phyloP scores from a whole-genome alignment of 352 stramenopile species.

The Pythium coloratum region DNA sequence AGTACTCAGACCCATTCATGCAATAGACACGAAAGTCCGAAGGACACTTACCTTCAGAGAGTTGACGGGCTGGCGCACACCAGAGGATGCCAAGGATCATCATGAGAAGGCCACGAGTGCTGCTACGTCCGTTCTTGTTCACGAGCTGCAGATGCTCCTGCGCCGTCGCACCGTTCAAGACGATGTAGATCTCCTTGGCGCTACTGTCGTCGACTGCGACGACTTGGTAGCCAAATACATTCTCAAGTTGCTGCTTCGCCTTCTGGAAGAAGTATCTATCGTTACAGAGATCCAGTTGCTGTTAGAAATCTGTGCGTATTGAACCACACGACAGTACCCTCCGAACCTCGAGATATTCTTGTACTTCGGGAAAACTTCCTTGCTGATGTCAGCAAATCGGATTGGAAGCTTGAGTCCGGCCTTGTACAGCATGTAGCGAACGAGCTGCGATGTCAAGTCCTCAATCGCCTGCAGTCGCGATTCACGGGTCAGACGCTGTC shows the following conservation, averaged over 20 bases:
- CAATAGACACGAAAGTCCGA: not conserved
- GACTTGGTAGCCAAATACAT: slow-evolving; percentile 74
- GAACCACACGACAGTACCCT: not conserved
- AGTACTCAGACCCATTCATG: not conserved
- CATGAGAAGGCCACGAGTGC: slow-evolving; percentile 73
- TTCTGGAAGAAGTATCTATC: slow-evolving; percentile 74
- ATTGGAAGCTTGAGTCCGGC: slow-evolving; percentile 73
- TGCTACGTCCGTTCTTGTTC: slow-evolving; percentile 72
- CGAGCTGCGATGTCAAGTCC: slow-evolving; percentile 70
- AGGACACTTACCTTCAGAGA: slow-evolving; percentile 58
- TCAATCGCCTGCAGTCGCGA: slow-evolving; percentile 44
- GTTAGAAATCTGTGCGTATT: not conserved
- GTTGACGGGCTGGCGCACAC: slow-evolving; percentile 59
- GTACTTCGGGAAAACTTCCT: slow-evolving; percentile 79
- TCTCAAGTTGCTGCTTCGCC: slow-evolving; percentile 77
- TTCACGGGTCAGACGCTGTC: not conserved
- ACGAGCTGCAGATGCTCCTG: slow-evolving; percentile 74
- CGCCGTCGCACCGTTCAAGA: slow-evolving; percentile 70
- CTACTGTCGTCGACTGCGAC: slow-evolving; percentile 67
- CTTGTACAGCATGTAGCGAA: slow-evolving; percentile 88
- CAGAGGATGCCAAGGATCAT: slow-evolving; percentile 81
- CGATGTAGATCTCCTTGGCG: slow-evolving; percentile 71
- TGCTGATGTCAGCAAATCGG: slow-evolving; percentile 81
- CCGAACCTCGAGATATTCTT: slow-evolving; percentile 69
- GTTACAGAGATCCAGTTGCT: not conserved